Evolutionary conservation across 768 basidiomycete species (phyloP), one percentile per base, ranked within the genome.

Genomic region (Coprinopsis cinerea): DNA sequence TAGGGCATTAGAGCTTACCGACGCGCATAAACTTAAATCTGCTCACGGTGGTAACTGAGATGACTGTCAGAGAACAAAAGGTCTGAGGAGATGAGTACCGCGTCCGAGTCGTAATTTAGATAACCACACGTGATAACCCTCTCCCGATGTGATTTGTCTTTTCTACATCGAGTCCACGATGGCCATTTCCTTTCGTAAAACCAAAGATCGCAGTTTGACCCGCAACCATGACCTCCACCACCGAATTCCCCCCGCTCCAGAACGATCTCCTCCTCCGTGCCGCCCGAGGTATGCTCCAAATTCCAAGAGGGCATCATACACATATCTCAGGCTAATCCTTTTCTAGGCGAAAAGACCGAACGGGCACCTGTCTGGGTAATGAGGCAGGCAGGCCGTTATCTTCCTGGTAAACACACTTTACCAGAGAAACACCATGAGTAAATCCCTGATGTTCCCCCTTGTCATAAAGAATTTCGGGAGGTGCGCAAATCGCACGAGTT

Each of bases 351-450:
- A 67, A 73, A 76, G 64, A 93, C 90, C 0, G 90, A 92, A 61
- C 81, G 88, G 48, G 92, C 93, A 5, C 93, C 94, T n/a, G 92
- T 93, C 49, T 97, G 94, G 94, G 88, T 95, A 44, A 97, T 97
- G 94, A 81, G 94, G 28, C 94, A 97, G 64, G 94, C 94, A 20
- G 94, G 94, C 43, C 82, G 94, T 46, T 94, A 95, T 70, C 81
- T 97, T 40, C 94, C 94, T 67, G 94, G 89, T 88, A 59, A 62
- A 37, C 53, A 55, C 45, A 39, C 34, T 37, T 37, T 44, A 48
- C 17, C 47, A 44, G 22, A 23, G 22, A 48, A 39, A 40, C 36
- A 47, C 48, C n/a, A n/a, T 44, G 20, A 35, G 30, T 26, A 47
- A 47, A 35, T 44, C 41, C 27, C 23, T 25, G 39, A 45, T 49